Conservation (phyloP, 805 yeast genomes). For the Yamadazyma tumulicola region DNA sequence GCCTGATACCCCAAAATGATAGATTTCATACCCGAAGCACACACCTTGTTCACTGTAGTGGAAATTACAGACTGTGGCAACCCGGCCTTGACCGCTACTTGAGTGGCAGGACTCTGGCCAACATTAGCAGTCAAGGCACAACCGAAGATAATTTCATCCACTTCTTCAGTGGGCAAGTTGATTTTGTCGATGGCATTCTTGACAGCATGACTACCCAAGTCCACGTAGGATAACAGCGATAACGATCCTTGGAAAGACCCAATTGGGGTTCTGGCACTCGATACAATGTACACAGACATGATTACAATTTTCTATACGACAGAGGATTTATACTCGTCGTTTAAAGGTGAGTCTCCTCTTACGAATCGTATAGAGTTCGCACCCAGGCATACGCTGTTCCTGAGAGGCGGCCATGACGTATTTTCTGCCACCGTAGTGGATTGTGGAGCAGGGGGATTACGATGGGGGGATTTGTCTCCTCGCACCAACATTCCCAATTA, state of each 20-base stretch:
- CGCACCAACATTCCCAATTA: too few relatives aligned
- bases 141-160: slow-evolving; percentile 88
- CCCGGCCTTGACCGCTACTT: slow-evolving; percentile 91
- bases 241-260: slow-evolving; percentile 91
- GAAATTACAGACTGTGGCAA: slow-evolving; percentile 75
- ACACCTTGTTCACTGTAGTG: slow-evolving; percentile 90
- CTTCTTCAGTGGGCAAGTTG: slow-evolving; percentile 56
- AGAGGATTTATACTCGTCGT: too few relatives aligned
- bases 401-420: too few relatives aligned
- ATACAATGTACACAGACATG: slow-evolving; percentile 71
- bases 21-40: slow-evolving; percentile 93
- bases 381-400: too few relatives aligned
- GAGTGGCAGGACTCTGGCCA: slow-evolving; percentile 97
- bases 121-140: slow-evolving; percentile 86
- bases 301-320: not conserved
- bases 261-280: slow-evolving; percentile 90
- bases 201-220: slow-evolving; percentile 88
- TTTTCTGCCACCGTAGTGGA: too few relatives aligned
- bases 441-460: too few relatives aligned
- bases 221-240: slow-evolving; percentile 69
- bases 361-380: too few relatives aligned
- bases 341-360: slow-evolving; percentile 2
- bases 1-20: slow-evolving; percentile 85
- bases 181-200: slow-evolving; percentile 78
- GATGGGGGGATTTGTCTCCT: too few relatives aligned